Percentiles rank a stretch among this genome's conserved stretches.
phyloP scores from a whole-genome alignment of 495 filamentous ascomycete genomes.

The Aspergillus incahuasiensis region DNA sequence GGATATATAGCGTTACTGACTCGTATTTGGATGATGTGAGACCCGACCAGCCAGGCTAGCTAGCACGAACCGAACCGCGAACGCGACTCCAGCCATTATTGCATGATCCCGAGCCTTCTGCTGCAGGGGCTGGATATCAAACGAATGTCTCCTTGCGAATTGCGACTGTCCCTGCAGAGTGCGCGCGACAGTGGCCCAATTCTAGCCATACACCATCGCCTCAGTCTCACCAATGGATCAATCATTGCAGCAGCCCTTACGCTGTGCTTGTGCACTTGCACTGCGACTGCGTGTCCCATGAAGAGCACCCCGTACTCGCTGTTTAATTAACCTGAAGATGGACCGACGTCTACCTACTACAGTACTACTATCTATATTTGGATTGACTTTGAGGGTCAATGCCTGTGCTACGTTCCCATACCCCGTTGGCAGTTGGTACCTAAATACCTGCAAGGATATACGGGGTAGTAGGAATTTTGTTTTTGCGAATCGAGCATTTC shows the following conservation, averaged over 20 bases:
- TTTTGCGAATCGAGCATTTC: neutral
- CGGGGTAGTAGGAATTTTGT: neutral
- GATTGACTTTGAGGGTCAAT: neutral
- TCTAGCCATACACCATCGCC: neutral
- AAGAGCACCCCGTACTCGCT: neutral
- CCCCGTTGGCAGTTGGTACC: neutral
- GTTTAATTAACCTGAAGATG: neutral
- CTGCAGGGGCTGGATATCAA: constrained; percentile 8
- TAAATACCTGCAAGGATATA: constrained; percentile 4
- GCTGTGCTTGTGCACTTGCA: constrained; percentile 7
- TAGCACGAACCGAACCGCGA: neutral
- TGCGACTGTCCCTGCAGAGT: constrained; percentile 19
- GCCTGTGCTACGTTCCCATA: neutral
- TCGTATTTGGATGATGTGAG: constrained; percentile 11
- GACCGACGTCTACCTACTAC: neutral
- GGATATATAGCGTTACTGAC: constrained; percentile 10
- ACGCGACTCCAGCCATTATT: constrained; percentile 5
- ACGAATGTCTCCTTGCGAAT: constrained; percentile 13
- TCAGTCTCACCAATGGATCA: neutral
- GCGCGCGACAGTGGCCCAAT: neutral
- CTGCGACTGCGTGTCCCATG: neutral
- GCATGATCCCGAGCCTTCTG: neutral
- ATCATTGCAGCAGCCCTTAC: constrained; percentile 20
- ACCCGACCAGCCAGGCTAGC: neutral
- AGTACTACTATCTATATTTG: neutral